Evolutionary conservation across 768 basidiomycete genomes (phyloP).

Genomic region (Daedaleopsis nitida): DNA sequence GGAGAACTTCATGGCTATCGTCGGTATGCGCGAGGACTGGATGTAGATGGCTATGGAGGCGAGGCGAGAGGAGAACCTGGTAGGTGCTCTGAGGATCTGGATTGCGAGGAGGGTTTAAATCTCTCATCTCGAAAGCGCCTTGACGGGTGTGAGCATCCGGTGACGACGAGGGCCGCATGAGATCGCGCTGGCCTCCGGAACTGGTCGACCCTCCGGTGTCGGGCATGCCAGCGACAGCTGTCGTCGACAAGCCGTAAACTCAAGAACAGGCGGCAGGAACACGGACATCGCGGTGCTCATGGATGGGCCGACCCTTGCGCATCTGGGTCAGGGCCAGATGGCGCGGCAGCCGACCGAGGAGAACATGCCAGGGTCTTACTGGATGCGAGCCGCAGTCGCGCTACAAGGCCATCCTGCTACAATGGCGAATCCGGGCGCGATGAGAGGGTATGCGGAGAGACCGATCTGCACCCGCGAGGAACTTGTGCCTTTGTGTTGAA

Average conservation of each 20-base stretch:
- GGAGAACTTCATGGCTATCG: slow-evolving; percentile 2
- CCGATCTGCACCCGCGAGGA: neutral
- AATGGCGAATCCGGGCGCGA: too few relatives aligned
- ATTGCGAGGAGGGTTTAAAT: too few relatives aligned
- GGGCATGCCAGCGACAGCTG: too few relatives aligned
- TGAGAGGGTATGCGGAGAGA: neutral
- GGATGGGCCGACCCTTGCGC: neutral
- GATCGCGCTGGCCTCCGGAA: too few relatives aligned
- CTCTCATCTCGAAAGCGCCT: too few relatives aligned
- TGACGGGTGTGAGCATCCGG: too few relatives aligned
- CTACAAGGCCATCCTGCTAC: too few relatives aligned
- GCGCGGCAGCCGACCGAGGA: too few relatives aligned
- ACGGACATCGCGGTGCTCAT: neutral
- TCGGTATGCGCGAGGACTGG: too few relatives aligned
- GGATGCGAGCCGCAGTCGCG: neutral
- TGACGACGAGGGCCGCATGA: too few relatives aligned
- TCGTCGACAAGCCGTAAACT: neutral
- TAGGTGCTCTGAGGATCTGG: neutral
- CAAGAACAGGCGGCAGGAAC: neutral
- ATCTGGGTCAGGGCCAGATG: neutral
- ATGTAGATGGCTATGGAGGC: neutral
- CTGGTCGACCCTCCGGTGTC: too few relatives aligned
- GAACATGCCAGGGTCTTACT: neutral
- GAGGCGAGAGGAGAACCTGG: too few relatives aligned
- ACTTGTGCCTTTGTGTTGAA: neutral